These are phyloP conservation scores for Euclidium syriacum DNA, from an alignment of 345 rosid genomes.

Conservation along the genomic window DNA sequence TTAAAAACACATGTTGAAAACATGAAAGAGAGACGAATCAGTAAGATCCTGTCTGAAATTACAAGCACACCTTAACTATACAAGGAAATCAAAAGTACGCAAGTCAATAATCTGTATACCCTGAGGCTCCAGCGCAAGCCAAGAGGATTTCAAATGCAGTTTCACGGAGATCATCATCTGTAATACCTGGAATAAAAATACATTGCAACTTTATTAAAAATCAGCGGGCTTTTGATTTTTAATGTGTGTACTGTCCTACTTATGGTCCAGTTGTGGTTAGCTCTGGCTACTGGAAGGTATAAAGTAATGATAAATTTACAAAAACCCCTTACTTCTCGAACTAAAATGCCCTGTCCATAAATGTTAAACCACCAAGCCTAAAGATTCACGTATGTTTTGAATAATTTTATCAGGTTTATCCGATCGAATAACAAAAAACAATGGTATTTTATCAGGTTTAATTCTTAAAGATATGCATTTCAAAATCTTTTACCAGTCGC, in stretches of 20 bases:
- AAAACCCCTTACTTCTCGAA: neutral
- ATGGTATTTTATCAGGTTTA: neutral
- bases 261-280: neutral
- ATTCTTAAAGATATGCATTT: neutral
- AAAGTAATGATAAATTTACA: neutral
- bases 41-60: neutral
- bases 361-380: neutral
- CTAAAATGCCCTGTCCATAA: neutral
- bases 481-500: conserved; percentile 56
- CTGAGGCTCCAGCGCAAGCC: conserved; percentile 97
- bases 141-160: conserved; percentile 89
- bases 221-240: neutral
- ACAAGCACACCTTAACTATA: neutral
- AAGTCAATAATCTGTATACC: conserved; percentile 44
- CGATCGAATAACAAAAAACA: neutral
- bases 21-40: conserved; percentile 1
- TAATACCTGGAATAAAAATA: conserved; percentile 49
- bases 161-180: conserved; percentile 93
- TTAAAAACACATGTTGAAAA: conserved; percentile 15
- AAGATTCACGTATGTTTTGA: neutral
- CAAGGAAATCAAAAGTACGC: conserved; percentile 10
- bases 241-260: neutral
- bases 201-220: neutral
- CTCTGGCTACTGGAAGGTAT: neutral
- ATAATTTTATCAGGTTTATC: neutral